Base-by-base conservation (phyloP, 352 stramenopile genomes). In the Phytophthora pinifolia region DNA sequence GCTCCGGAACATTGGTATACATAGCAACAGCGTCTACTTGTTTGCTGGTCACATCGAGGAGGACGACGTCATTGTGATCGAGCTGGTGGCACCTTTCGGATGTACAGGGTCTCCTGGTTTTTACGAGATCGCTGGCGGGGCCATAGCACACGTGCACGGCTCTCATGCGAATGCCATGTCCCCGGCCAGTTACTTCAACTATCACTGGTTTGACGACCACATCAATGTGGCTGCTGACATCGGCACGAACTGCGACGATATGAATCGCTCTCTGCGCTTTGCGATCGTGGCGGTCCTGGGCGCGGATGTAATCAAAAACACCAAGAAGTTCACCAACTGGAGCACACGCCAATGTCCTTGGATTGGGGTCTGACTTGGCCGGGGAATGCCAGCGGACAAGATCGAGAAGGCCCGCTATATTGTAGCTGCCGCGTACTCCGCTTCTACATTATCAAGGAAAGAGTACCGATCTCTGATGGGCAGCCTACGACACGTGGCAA, bases 241-340 rank as follows among this genome's bases (percentile, higher is more conserved):
- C 27, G 18, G 27, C n/a, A 18, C 17, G 18, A 37, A 3, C 3
- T 44, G 32, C 10, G 2, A 4, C 31, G 46, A 54, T 4, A 33
- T 18, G 9, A 22, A 46, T 1, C 7, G 50, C 2, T 50, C 54
- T 41, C 54, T 63, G 3, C 41, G 54, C 3, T 51, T 37, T 50
- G 54, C 54, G 13, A 63, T 63, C 17, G 30, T 46, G 2, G 1
- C 18, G 3, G 37, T 63, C 0, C 20, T 63, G 2, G 45, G 54
- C 4, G 8, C 33, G 4, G 34, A 46, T 2, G 46, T 46, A 1
- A 45, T 63, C 46, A 63, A n/a, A n/a, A n/a, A 63, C 18, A 15
- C 49, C 7, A 33, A 63, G 7, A 63, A 63, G 36, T 49, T 49
- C n/a, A n/a, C n/a, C n/a, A n/a, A n/a, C 6, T 62, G 44, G 54